These are phyloP conservation scores for Tricholoma terreum DNA, from an alignment of 768 basidiomycete species.

Conservation along the genomic window DNA sequence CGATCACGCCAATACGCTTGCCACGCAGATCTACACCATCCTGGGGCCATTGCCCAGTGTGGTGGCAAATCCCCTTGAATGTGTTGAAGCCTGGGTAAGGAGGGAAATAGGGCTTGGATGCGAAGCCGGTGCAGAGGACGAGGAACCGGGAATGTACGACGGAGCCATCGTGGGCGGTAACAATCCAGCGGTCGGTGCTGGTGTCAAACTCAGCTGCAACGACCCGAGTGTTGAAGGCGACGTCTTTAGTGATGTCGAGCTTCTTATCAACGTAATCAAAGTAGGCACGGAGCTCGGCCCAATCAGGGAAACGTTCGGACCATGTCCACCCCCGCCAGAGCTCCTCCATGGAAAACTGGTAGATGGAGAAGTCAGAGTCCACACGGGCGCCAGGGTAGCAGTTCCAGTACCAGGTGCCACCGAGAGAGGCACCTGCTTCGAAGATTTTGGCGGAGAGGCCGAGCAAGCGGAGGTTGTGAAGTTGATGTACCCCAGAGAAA, in stretches of 20 bases:
- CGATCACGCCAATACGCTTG: conserved; percentile 25
- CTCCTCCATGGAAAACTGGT: conserved; percentile 22
- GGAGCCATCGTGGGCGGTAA: conserved; percentile 15
- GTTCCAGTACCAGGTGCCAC: conserved; percentile 28
- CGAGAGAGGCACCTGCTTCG: conserved; percentile 18
- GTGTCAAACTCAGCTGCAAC: conserved; percentile 19
- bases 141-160: conserved; percentile 18
- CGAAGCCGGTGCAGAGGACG: conserved; percentile 22
- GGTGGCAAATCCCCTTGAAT: conserved; percentile 22
- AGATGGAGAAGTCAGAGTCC: conserved; percentile 23
- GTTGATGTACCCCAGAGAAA: conserved; percentile 20
- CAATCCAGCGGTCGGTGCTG: conserved; percentile 17
- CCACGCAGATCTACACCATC: conserved; percentile 16
- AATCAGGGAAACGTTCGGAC: conserved; percentile 12
- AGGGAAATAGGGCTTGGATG: conserved; percentile 21
- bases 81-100: conserved; percentile 16
- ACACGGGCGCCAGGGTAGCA: conserved; percentile 26
- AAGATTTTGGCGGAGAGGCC: conserved; percentile 19
- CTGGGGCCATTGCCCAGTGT: conserved; percentile 23
- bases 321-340: conserved; percentile 25
- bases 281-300: conserved; percentile 20
- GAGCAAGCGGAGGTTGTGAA: conserved; percentile 14
- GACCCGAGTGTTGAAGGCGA: conserved; percentile 21
- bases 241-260: conserved; percentile 21
- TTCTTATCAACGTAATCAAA: conserved; percentile 24